Evolutionary conservation across 805 yeast species (phyloP).

Genomic region (Hanseniaspora taiwanica): DNA sequence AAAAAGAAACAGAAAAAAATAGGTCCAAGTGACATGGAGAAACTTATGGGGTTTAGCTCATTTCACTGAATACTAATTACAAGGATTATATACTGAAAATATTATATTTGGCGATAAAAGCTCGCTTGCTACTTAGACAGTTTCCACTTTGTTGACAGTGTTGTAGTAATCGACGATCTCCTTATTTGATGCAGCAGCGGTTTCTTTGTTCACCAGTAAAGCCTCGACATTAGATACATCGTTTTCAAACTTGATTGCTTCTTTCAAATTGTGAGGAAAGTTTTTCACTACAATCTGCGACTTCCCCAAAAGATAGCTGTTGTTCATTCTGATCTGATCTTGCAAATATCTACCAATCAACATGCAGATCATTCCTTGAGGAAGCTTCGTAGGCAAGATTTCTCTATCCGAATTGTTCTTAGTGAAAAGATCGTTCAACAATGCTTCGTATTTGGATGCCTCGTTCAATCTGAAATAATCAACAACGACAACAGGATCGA

Average conservation of each 20-base stretch:
- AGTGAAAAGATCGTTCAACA: slow-evolving; percentile 33
- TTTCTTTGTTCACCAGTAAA: slow-evolving; percentile 14
- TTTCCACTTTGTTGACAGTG: slow-evolving; percentile 43
- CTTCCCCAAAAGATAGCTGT: slow-evolving; percentile 20
- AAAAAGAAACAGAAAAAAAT: slow-evolving; percentile 5
- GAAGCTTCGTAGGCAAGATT: slow-evolving; percentile 15
- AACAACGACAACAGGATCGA: slow-evolving; percentile 40
- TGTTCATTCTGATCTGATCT: slow-evolving; percentile 4
- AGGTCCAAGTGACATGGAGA: slow-evolving; percentile 16
- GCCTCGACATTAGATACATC: slow-evolving; percentile 40
- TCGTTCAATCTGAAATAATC: slow-evolving; percentile 31
- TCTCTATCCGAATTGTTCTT: slow-evolving; percentile 17
- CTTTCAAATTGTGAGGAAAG: slow-evolving; percentile 50
- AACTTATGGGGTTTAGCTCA: slow-evolving; percentile 47
- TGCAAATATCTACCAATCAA: slow-evolving; percentile 22
- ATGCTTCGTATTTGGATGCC: slow-evolving; percentile 34
- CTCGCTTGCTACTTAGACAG: too few relatives aligned
- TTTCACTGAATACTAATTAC: slow-evolving; percentile 26
- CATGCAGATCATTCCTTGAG: slow-evolving; percentile 24
- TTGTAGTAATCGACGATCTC: slow-evolving; percentile 51
- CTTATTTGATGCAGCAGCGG: slow-evolving; percentile 2
- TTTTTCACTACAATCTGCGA: slow-evolving; percentile 39
- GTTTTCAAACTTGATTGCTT: slow-evolving; percentile 61
- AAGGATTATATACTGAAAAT: too few relatives aligned
- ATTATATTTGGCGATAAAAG: too few relatives aligned